phyloP scores from a whole-genome alignment of 2,329 filamentous ascomycete species.

The Sporothrix sp. region DNA sequence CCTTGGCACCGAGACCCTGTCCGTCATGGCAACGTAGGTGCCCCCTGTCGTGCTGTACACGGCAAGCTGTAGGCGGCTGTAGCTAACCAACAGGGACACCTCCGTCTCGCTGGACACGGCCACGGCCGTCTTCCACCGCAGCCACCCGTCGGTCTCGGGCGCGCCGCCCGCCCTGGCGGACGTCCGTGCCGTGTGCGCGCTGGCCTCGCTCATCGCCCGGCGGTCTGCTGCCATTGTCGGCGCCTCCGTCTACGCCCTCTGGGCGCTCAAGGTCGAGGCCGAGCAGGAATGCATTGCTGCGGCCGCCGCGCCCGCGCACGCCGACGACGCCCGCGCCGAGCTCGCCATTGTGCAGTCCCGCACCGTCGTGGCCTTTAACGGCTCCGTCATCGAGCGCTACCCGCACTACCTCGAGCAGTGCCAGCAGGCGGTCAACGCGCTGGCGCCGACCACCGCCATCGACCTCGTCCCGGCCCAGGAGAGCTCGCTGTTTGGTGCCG shows the following conservation, averaged over 20 bases:
- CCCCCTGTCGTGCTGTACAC: no score
- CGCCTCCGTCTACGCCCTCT: conserved; percentile 48
- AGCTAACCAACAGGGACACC: conserved; percentile 32
- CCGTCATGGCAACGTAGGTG: conserved; percentile 47
- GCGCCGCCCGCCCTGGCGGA: conserved; percentile 35
- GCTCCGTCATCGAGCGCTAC: conserved; percentile 71
- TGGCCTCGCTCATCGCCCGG: conserved; percentile 45
- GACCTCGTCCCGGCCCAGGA: conserved; percentile 60
- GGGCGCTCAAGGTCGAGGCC: conserved; percentile 42
- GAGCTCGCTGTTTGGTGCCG: conserved; percentile 65
- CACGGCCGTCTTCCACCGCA: conserved; percentile 37
- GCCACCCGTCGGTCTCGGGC: conserved; percentile 37
- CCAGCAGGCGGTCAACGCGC: conserved; percentile 52
- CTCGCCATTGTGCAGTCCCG: conserved; percentile 28
- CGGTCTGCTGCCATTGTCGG: conserved; percentile 52
- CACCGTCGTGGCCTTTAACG: conserved; percentile 65
- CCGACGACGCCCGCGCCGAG: conserved; percentile 39
- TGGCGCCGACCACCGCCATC: conserved; percentile 36
- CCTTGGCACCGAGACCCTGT: conserved; percentile 51
- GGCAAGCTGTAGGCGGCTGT: no score
- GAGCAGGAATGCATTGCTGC: conserved; percentile 36
- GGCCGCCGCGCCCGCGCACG: conserved; percentile 15
- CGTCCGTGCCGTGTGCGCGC: conserved; percentile 39
- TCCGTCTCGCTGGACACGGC: conserved; percentile 34
- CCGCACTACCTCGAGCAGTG: conserved; percentile 54